Percentiles rank a stretch among this genome's conserved stretches.
Conservation (phyloP, 2,329 filamentous ascomycete species). For the Dothidotthia symphoricarpi region DNA sequence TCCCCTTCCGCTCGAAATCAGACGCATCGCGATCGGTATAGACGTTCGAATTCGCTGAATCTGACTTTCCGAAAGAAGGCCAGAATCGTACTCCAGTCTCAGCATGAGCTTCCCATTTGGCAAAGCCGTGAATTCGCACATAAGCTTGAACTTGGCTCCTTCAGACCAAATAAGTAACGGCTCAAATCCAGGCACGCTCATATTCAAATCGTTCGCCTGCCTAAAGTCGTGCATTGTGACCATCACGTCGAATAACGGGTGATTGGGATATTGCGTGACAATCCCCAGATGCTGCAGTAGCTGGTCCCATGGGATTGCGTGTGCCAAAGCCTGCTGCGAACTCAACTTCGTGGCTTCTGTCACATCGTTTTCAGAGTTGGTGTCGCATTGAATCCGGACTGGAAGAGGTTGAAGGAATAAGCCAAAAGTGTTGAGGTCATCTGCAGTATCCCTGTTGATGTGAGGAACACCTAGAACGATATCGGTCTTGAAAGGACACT, state of each 20-base stretch:
- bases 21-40: too few relatives aligned
- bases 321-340: conserved; percentile 22
- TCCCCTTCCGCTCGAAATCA: too few relatives aligned
- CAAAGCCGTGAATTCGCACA: conserved; percentile 18
- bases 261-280: conserved; percentile 1
- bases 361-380: not conserved
- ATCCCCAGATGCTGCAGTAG: conserved; percentile 4
- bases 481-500: too few relatives aligned
- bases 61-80: too few relatives aligned
- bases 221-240: conserved; percentile 26
- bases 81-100: too few relatives aligned
- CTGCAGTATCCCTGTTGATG: conserved; percentile 18
- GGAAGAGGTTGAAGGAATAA: conserved; percentile 33
- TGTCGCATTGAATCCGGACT: conserved; percentile 13
- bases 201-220: conserved; percentile 3
- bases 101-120: too few relatives aligned
- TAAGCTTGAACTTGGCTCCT: conserved; percentile 17
- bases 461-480: conserved; percentile 24
- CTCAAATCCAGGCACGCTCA: conserved; percentile 6
- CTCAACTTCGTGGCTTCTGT: conserved; percentile 14
- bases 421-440: conserved; percentile 26
- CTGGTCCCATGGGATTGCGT: conserved; percentile 29
- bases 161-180: conserved; percentile 3
- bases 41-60: too few relatives aligned
- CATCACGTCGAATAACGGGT: conserved; percentile 6